phyloP scores from a whole-genome alignment of 495 filamentous ascomycete genomes.

The Aspergillus funiculosus region DNA sequence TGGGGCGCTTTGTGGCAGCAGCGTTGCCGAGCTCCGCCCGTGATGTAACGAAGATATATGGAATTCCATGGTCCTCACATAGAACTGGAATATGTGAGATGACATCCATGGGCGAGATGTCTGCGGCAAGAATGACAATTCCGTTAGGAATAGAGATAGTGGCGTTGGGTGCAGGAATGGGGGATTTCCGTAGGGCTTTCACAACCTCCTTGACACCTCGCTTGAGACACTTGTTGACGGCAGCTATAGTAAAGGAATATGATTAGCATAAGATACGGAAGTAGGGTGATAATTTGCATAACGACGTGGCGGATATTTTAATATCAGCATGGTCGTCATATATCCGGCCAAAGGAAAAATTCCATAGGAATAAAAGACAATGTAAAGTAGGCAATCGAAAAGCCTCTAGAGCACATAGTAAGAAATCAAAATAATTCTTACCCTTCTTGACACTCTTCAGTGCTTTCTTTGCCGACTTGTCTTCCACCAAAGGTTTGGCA shows the following conservation, averaged over 20 bases:
- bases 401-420: too few species aligned
- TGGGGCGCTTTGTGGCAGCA: conserved; percentile 88
- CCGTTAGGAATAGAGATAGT: conserved; percentile 51
- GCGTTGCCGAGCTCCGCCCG: conserved; percentile 88
- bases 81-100: conserved; percentile 95
- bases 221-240: conserved; percentile 87
- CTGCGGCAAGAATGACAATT: conserved; percentile 86
- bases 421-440: conserved; percentile 48
- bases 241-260: conserved; percentile 49
- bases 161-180: conserved; percentile 50
- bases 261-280: conserved; percentile 18
- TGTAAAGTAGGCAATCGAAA: too few species aligned
- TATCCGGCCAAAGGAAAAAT: not conserved
- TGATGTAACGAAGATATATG: conserved; percentile 84
- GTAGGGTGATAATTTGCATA: not conserved
- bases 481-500: conserved; percentile 81
- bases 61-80: conserved; percentile 93
- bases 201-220: conserved; percentile 98
- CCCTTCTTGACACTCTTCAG: conserved; percentile 91
- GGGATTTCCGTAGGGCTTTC: conserved; percentile 89
- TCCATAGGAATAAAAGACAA: not conserved
- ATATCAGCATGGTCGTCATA: not conserved
- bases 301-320: not conserved
- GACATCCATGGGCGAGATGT: conserved; percentile 96
- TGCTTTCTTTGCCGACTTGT: conserved; percentile 89